These are phyloP conservation scores for Zygosaccharomyces siamensis DNA, from an alignment of 805 yeast genomes.

Conservation along the genomic window DNA sequence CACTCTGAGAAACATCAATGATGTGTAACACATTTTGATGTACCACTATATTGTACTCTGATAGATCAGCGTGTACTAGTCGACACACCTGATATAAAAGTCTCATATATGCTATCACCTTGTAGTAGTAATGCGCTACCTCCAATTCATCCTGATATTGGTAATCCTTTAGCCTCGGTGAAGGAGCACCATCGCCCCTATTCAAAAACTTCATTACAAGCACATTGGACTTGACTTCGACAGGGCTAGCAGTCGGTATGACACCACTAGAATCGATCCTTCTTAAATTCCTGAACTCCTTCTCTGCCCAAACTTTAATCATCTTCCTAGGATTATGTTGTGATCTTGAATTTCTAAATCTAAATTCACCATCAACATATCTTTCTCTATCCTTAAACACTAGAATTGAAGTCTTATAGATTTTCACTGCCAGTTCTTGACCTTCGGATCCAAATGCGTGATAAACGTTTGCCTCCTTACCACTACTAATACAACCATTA, in stretches of 20 bases:
- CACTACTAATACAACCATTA: slow-evolving; percentile 93
- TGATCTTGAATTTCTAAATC: slow-evolving; percentile 80
- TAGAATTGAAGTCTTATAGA: slow-evolving; percentile 90
- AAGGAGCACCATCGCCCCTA: slow-evolving; percentile 77
- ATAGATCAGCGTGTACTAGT: slow-evolving; percentile 92
- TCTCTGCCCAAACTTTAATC: slow-evolving; percentile 98
- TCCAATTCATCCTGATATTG: slow-evolving; percentile 64
- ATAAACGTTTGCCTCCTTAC: slow-evolving; percentile 98
- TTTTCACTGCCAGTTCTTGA: slow-evolving; percentile 79
- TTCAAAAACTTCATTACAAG: slow-evolving; percentile 87
- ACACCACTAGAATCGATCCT: slow-evolving; percentile 66
- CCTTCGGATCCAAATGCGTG: slow-evolving; percentile 54
- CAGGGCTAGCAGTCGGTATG: slow-evolving; percentile 91
- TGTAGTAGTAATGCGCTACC: slow-evolving; percentile 62
- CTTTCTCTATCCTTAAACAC: slow-evolving; percentile 97
- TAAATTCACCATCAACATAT: slow-evolving; percentile 91
- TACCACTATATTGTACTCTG: slow-evolving; percentile 89
- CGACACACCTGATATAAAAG: slow-evolving; percentile 82
- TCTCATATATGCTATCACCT: slow-evolving; percentile 80
- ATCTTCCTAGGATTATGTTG: slow-evolving; percentile 93
- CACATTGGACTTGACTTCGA: slow-evolving; percentile 83
- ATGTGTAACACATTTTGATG: slow-evolving; percentile 75
- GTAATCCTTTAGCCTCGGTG: slow-evolving; percentile 86
- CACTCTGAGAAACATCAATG: slow-evolving; percentile 95
- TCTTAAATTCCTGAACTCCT: slow-evolving; percentile 89